Base-by-base conservation (phyloP, 345 rosid genomes). In the Aquilaria yunnanensis region DNA sequence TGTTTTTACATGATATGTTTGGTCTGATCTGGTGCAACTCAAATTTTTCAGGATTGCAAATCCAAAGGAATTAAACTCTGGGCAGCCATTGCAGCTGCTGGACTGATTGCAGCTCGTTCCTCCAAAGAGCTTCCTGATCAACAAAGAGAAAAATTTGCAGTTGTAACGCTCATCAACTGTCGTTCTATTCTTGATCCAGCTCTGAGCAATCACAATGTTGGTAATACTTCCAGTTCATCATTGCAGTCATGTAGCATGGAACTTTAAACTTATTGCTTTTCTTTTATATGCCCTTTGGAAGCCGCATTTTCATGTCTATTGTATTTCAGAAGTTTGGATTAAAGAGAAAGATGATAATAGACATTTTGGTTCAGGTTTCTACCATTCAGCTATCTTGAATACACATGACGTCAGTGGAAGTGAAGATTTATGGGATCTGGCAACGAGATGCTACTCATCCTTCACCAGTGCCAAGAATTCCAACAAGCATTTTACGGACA, bases 401-500 rank as follows among this genome's bases (percentile, higher is more conserved):
- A 79, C 96, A 51, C 92, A 92, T 47, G 89, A 79, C 56, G 12
- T 87, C 16, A 69, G 50, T 7, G 89, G 79, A 48, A 67, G 64
- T 0, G 98, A 89, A 32, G 69, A 67, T 9, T 62, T 87, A 0
- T 89, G 92, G 96, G 89, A 89, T 47, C 63, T 89, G 9, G 90
- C 96, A 0, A 67, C 66, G 41, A 82, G 87, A 76, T 70, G 78
- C 56, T 71, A 83, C 75, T 63, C 52, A 32, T 62, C 89, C 0
- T 83, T 86, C 50, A 57, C 80, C 9, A 62, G 64, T 0, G 78
- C 85, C 9, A 89, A 86, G 82, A 81, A 77, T 60, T 51, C 64
- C 16, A 74, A 85, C 81, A 87, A 84, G 75, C 96, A 89, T 31
- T 83, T 89, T 70, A 75, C 92, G 0, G 96, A 92, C 71, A 86